A percentile compares a stretch with the other conserved stretches of the same genome.
Evolutionary conservation across 2,329 filamentous ascomycete genomes (phyloP).

Genomic region (Phaeosphaeria sp.): DNA sequence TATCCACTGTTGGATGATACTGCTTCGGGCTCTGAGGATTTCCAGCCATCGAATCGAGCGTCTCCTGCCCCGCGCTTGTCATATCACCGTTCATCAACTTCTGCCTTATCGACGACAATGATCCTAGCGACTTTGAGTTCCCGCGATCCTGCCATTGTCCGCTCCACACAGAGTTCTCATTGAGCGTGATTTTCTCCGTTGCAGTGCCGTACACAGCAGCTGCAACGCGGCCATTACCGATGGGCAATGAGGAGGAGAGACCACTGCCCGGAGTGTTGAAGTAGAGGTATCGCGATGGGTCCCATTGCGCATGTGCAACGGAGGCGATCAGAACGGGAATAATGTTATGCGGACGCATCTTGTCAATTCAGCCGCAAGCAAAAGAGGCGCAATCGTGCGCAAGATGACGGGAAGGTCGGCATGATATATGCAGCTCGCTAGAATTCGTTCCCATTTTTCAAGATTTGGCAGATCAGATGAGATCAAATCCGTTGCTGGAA

Average conservation of each 20-base stretch:
- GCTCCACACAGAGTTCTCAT: conserved; percentile 22
- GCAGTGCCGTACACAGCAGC: conserved; percentile 13
- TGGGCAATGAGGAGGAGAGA: conserved; percentile 2
- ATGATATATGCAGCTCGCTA: not conserved
- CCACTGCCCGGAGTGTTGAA: conserved; percentile 3
- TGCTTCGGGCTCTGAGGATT: conserved; percentile 9
- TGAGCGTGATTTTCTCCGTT: conserved; percentile 14
- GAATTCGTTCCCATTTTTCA: not conserved
- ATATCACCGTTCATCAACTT: conserved; percentile 15
- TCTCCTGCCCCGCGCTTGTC: conserved; percentile 8
- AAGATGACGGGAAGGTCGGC: not conserved
- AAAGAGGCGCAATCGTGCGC: not conserved
- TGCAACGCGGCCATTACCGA: conserved; percentile 20
- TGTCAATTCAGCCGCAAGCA: not conserved
- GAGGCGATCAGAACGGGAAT: not conserved
- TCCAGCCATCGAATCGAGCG: conserved; percentile 2
- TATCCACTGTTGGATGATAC: conserved; percentile 4
- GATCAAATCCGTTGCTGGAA: not conserved
- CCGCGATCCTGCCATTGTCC: conserved; percentile 16
- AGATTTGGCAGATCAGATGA: not conserved
- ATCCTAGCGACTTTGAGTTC: conserved; percentile 5
- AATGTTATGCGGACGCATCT: conserved; percentile 1
- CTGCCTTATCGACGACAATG: conserved; percentile 7
- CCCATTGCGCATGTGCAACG: conserved; percentile 2
- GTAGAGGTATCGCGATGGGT: conserved; percentile 2